Evolutionary conservation across 257 asterid species (phyloP), one percentile per base, ranked within the genome.

Genomic region (Schizonepeta tenuifolia): DNA sequence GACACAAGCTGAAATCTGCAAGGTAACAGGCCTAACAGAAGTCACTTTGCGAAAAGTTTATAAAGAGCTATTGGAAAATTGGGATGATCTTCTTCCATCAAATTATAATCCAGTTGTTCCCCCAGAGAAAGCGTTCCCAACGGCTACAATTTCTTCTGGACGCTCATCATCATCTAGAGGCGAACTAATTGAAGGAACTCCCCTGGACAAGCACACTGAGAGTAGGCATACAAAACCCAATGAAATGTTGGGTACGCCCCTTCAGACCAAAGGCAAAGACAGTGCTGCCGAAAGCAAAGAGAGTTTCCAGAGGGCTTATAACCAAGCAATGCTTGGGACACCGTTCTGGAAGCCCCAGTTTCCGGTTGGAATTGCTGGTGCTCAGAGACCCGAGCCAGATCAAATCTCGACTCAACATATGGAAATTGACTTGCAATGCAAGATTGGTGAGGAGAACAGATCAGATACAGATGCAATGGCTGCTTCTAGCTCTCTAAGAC

Each of bases 1-100:
- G 79, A 94, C 99, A 41, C 99, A 91, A 73, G 97, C 98, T 8
- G 99, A 94, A 79, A 94, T 94, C 73, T 94, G 98, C 83, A 94
- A 94, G 83, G 99, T 94, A 17, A 94, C 99, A 0, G 99, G 99
- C 71, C 95, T 94, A 26, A 94, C 98, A 1, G 99, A 94, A 86
- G 99, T 91, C 80, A 94, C 99, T 40, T 83, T 94, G 13, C 92
- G 99, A 0, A 94, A 94, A 81, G 99, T 94, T 38, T 91, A 94
- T 84, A 94, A 94, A 78, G 98, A 94, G 80, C 88, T 94, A 1
- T 64, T 94, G 50, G 99, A 94, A 69, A 94, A 94, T 70, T 91
- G 96, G 97, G 96, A 91, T 26, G 98, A 94, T 81, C 92, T 94
- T 9, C 97, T 89, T 7, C 99, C 99, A 9, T 87, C 97, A 67